Evolutionary conservation across 148 eudicot species (phyloP).

Genomic region (Nyssa sinensis): DNA sequence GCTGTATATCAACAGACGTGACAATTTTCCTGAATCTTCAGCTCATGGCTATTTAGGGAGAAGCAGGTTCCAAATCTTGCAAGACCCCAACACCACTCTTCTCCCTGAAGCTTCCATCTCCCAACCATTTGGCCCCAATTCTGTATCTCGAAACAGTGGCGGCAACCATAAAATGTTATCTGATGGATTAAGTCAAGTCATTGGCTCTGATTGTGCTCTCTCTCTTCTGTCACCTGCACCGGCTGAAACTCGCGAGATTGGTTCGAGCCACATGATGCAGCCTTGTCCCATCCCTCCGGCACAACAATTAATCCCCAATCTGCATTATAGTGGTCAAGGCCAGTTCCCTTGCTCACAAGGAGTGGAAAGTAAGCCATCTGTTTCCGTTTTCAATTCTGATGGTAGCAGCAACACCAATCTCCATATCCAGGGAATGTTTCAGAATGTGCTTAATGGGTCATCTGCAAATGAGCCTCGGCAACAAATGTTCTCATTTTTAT

Average conservation of each 20-base stretch:
- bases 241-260: constrained; percentile 44
- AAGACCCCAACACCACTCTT: constrained; percentile 25
- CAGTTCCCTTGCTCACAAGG: constrained; percentile 28
- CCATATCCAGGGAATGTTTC: constrained; percentile 45
- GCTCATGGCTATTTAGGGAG: constrained; percentile 29
- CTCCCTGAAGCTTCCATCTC: constrained; percentile 35
- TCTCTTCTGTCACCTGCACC: constrained; percentile 97
- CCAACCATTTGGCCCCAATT: too few species aligned
- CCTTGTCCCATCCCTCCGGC: constrained; percentile 25
- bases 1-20: too few species aligned
- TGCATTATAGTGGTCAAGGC: too few species aligned
- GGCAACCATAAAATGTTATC: constrained; percentile 30
- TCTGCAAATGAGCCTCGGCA: constrained; percentile 51
- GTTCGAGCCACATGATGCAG: constrained; percentile 41
- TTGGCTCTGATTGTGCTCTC: too few species aligned
- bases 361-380: constrained; percentile 18
- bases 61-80: constrained; percentile 54
- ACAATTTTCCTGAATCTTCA: too few species aligned
- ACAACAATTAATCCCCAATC: constrained; percentile 25
- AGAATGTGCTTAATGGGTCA: constrained; percentile 40
- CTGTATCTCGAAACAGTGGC: too few species aligned
- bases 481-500: too few species aligned
- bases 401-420: too few species aligned
- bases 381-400: constrained; percentile 12
- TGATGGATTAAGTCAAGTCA: constrained; percentile 37